These are phyloP conservation scores for Fragaria iinumae DNA, from an alignment of 306 rosid species.

Conservation along the genomic window DNA sequence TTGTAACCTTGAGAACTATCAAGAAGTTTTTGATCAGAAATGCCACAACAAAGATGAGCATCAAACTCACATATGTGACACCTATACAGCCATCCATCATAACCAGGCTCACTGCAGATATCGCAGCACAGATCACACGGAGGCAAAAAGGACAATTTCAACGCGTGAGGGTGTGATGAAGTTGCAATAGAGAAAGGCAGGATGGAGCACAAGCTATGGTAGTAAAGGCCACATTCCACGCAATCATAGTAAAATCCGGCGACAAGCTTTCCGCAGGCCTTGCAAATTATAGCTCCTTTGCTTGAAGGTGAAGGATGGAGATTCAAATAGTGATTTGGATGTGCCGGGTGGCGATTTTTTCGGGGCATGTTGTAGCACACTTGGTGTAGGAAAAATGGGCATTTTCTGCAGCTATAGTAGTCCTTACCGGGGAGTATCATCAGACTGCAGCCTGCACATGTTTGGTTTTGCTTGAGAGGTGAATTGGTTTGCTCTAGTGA, in stretches of 20 bases:
- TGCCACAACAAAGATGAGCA: conserved; percentile 46
- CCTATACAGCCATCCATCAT: conserved; percentile 57
- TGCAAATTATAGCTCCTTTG: conserved; percentile 23
- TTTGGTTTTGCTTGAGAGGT: conserved; percentile 16
- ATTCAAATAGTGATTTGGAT: conserved; percentile 40
- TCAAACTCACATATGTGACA: conserved; percentile 65
- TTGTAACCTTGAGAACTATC: neutral
- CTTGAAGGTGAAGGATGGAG: conserved; percentile 35
- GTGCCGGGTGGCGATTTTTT: conserved; percentile 46
- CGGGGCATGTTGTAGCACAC: conserved; percentile 49
- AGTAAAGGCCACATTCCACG: conserved; percentile 38
- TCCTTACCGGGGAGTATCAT: conserved; percentile 22
- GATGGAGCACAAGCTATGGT: conserved; percentile 41
- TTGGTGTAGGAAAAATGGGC: conserved; percentile 44
- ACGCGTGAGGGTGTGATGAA: conserved; percentile 41
- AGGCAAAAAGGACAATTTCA: conserved; percentile 44
- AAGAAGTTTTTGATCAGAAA: conserved; percentile 16
- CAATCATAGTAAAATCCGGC: conserved; percentile 49
- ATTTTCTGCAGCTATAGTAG: conserved; percentile 43
- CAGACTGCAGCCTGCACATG: conserved; percentile 52
- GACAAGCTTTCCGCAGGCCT: conserved; percentile 39
- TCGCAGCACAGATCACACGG: conserved; percentile 58
- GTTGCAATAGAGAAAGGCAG: conserved; percentile 42
- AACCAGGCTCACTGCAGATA: conserved; percentile 42
- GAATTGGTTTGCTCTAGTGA: conserved; percentile 33